Evolutionary conservation across 2,329 filamentous ascomycete genomes (phyloP).

Genomic region (Madurella mycetomatis): DNA sequence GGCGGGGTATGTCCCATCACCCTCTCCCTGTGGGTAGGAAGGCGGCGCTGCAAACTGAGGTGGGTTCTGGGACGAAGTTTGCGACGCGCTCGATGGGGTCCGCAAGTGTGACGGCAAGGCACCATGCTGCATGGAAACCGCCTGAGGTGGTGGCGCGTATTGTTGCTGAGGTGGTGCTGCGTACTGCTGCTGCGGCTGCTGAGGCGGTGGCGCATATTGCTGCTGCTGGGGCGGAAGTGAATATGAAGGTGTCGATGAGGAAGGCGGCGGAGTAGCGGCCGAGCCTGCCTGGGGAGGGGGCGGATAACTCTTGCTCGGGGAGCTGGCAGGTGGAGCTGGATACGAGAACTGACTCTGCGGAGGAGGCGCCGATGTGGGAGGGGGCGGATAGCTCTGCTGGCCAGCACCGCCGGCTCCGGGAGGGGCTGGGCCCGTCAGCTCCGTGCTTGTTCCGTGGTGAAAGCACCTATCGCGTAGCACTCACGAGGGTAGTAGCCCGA

Average conservation of each 20-base stretch:
- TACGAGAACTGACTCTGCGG: constrained; percentile 36
- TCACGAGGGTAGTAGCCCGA: constrained; percentile 27
- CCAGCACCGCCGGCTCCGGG: constrained; percentile 22
- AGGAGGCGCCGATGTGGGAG: constrained; percentile 35
- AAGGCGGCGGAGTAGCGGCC: constrained; percentile 31
- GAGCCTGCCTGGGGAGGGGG: constrained; percentile 32
- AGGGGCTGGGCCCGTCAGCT: constrained; percentile 21
- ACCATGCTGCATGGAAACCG: constrained; percentile 22
- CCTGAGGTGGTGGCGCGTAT: constrained; percentile 17
- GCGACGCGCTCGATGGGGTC: constrained; percentile 28
- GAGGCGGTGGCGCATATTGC: constrained; percentile 32
- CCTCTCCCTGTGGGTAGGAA: constrained; percentile 27
- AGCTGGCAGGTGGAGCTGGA: constrained; percentile 28
- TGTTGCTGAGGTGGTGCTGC: constrained; percentile 22
- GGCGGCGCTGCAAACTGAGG: constrained; percentile 32
- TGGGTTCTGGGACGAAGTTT: constrained; percentile 22
- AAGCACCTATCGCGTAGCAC: constrained; percentile 2
- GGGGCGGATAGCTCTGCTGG: constrained; percentile 33
- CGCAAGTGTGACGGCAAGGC: constrained; percentile 37
- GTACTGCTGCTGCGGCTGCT: constrained; percentile 30
- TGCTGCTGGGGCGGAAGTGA: constrained; percentile 32
- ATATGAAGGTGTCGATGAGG: constrained; percentile 29
- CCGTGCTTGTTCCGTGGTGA: neutral
- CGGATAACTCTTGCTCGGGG: constrained; percentile 33
- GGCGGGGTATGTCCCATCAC: constrained; percentile 23